phyloP scores from a whole-genome alignment of 2,329 filamentous ascomycete genomes.

The Scorias spongiosa region DNA sequence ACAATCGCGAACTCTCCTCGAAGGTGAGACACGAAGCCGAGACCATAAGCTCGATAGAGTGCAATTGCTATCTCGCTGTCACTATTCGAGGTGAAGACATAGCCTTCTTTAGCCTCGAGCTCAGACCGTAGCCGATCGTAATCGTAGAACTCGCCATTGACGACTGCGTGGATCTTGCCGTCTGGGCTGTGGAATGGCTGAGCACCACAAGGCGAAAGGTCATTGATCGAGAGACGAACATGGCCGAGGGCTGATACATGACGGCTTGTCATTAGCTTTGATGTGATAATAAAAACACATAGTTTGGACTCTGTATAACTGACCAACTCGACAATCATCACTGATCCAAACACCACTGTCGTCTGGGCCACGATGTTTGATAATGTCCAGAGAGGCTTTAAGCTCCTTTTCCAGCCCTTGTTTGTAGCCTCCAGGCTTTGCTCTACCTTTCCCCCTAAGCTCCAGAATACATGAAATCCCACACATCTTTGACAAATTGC shows the following conservation, averaged over 20 bases:
- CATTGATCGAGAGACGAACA: conserved; percentile 38
- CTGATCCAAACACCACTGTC: conserved; percentile 32
- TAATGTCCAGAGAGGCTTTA: conserved; percentile 21
- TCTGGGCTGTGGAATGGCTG: conserved; percentile 27
- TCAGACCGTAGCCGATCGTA: conserved; percentile 27
- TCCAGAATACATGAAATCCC: not conserved
- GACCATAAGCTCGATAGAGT: conserved; percentile 33
- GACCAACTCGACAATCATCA: conserved; percentile 28
- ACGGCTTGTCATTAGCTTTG: conserved; percentile 4
- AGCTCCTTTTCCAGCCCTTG: conserved; percentile 5
- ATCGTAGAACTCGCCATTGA: conserved; percentile 42
- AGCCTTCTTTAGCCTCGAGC: conserved; percentile 16
- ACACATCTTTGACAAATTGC: not conserved
- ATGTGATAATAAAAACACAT: conserved; percentile 1
- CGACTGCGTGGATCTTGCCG: conserved; percentile 32
- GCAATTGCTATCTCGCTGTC: conserved; percentile 38
- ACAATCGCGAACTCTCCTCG: conserved; percentile 39
- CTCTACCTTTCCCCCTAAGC: not conserved
- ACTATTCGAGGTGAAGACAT: conserved; percentile 30
- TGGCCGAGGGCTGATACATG: conserved; percentile 29
- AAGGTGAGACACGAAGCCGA: conserved; percentile 28
- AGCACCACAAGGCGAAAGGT: conserved; percentile 30
- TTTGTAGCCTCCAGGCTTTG: not conserved
- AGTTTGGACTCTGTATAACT: conserved; percentile 2
- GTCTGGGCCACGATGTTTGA: conserved; percentile 33